A percentile compares a stretch with the other conserved stretches of the same genome.
Evolutionary conservation across 1,284 basidiomycete genomes (phyloP).

Genomic region (Ceratobasidium sp.): DNA sequence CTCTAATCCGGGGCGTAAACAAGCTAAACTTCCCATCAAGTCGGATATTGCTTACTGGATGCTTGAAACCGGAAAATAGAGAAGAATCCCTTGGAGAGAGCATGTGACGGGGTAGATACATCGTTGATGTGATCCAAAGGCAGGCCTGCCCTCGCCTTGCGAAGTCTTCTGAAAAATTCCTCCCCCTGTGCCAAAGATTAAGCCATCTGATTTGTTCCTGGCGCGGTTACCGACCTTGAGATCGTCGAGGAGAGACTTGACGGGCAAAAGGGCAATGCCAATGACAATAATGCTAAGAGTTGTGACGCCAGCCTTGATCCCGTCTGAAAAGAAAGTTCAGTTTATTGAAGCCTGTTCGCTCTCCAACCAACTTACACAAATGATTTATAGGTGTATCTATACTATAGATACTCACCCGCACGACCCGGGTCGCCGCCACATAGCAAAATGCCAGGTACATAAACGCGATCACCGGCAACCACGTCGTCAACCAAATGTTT

Average conservation of each 20-base stretch:
- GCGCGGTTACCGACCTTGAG: conserved; percentile 51
- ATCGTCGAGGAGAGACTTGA: conserved; percentile 53
- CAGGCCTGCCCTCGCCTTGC: not conserved
- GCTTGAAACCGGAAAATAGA: conserved; percentile 9
- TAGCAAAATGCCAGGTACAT: conserved; percentile 35
- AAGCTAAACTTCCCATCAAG: not conserved
- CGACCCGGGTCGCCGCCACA: conserved; percentile 18
- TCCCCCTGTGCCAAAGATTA: conserved; percentile 7
- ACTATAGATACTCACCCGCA: conserved; percentile 27
- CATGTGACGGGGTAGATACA: conserved; percentile 38
- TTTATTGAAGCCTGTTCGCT: not conserved
- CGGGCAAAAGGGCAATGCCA: conserved; percentile 24
- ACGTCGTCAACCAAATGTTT: conserved; percentile 34
- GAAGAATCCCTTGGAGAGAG: not conserved
- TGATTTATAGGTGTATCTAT: conserved; percentile 24
- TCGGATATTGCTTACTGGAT: conserved; percentile 7
- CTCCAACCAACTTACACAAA: conserved; percentile 20
- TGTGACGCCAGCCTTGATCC: conserved; percentile 40
- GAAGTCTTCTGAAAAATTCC: conserved; percentile 37
- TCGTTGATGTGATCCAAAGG: conserved; percentile 28
- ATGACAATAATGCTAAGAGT: conserved; percentile 37
- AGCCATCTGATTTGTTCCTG: not conserved
- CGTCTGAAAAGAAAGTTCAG: not conserved
- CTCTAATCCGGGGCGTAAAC: not conserved
- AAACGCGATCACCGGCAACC: conserved; percentile 17